Conservation (phyloP, 2,329 filamentous ascomycete genomes). For the Boeremia exigua region DNA sequence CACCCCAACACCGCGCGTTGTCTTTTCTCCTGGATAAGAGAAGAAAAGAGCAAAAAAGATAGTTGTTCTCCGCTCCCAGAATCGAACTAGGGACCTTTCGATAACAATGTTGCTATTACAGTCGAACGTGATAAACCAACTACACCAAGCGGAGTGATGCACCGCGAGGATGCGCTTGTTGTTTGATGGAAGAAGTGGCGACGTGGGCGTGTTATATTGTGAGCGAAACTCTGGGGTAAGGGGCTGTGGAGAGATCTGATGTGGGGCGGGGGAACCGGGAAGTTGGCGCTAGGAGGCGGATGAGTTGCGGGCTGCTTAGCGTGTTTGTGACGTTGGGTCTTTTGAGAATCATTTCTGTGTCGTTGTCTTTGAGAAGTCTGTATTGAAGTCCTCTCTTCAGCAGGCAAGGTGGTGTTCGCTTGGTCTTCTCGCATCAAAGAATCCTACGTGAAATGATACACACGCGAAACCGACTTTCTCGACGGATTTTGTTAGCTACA, state of each 20-base stretch:
- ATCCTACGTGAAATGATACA: no score
- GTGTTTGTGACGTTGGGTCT: no score
- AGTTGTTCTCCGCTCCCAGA: conserved; percentile 16
- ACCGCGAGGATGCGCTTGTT: conserved; percentile 10
- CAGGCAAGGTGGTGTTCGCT: no score
- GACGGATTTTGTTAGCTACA: no score
- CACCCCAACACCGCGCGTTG: no score
- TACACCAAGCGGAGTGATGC: conserved; percentile 19
- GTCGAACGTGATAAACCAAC: conserved; percentile 23
- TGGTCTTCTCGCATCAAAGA: no score
- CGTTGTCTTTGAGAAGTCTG: no score
- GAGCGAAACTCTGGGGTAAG: neutral
- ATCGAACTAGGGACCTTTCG: conserved; percentile 23
- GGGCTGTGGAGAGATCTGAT: neutral
- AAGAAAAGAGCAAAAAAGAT: neutral
- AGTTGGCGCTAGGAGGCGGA: no score
- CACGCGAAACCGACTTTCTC: no score
- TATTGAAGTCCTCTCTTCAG: no score
- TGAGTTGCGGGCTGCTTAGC: no score
- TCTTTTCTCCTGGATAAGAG: neutral
- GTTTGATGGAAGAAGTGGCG: neutral
- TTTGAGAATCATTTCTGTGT: no score
- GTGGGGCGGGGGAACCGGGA: neutral
- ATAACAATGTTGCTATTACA: conserved; percentile 20
- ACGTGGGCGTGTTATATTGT: neutral